phyloP scores from a whole-genome alignment of 345 rosid genomes.

The Populus davidiana region DNA sequence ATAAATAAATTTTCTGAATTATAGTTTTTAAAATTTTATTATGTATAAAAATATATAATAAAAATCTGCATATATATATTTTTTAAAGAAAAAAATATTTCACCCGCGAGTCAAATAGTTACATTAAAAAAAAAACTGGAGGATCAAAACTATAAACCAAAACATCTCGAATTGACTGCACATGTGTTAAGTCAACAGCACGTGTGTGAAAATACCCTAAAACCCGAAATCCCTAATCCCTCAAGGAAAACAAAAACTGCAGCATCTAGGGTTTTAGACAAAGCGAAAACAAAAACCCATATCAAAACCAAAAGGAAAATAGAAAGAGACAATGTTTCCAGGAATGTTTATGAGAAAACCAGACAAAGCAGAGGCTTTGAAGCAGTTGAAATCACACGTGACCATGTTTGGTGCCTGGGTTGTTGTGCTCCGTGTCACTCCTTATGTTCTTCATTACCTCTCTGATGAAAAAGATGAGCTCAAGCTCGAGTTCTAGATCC shows the following conservation, averaged over 20 bases:
- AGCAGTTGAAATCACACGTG: slow-evolving; percentile 58
- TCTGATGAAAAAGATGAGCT: slow-evolving; percentile 65
- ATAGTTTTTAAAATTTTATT: too few relatives aligned
- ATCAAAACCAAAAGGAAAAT: too few relatives aligned
- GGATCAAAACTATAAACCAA: background rate
- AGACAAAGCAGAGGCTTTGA: slow-evolving; percentile 78
- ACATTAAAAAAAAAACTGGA: background rate
- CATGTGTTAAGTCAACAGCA: background rate
- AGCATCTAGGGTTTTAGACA: slow-evolving; percentile 24
- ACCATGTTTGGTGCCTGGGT: slow-evolving; percentile 65
- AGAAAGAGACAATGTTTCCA: slow-evolving; percentile 56
- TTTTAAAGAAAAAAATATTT: too few relatives aligned
- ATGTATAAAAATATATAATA: too few relatives aligned
- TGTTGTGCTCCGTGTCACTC: slow-evolving; percentile 57
- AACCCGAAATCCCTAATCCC: background rate
- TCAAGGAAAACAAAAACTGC: background rate
- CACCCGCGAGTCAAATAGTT: too few relatives aligned
- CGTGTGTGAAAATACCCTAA: background rate
- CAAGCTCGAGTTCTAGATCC: slow-evolving; percentile 59
- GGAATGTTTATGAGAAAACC: slow-evolving; percentile 80
- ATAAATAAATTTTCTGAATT: too few relatives aligned
- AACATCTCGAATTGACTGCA: background rate
- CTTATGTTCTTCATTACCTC: slow-evolving; percentile 68
- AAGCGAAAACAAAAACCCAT: background rate
- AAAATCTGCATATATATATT: too few relatives aligned